phyloP scores from a whole-genome alignment of 768 basidiomycete genomes.

The Amanita polypyramis region DNA sequence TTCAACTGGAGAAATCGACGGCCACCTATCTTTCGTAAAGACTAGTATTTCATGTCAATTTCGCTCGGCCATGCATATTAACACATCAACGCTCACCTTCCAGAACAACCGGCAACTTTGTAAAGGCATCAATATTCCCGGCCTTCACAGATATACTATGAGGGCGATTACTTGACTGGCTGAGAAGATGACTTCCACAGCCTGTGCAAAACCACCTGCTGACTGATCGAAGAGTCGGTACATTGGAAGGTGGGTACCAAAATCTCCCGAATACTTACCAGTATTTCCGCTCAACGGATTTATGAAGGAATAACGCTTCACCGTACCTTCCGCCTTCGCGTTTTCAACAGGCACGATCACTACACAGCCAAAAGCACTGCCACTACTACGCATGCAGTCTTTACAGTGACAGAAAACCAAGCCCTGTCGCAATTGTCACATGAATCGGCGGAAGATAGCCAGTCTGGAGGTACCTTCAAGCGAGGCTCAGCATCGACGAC shows the following conservation, averaged over 20 bases:
- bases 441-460: not conserved
- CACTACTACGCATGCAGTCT: constrained; percentile 1
- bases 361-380: not conserved
- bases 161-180: not conserved
- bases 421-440: not conserved
- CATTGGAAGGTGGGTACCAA: no score
- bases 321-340: not conserved
- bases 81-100: not conserved
- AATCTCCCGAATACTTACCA: not conserved
- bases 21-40: constrained; percentile 6
- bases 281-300: not conserved
- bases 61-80: not conserved
- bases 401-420: constrained; percentile 1
- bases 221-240: not conserved
- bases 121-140: constrained; percentile 3
- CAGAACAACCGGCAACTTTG: not conserved
- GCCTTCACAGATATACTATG: not conserved
- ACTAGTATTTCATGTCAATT: not conserved
- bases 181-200: constrained; percentile 4
- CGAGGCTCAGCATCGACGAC: not conserved
- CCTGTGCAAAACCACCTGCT: constrained; percentile 4
- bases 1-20: not conserved
- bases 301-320: not conserved
- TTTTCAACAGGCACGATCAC: not conserved
- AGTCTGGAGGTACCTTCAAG: not conserved